Evolutionary conservation across 768 basidiomycete species (phyloP).

Genomic region (Leccinellum rugosiceps): DNA sequence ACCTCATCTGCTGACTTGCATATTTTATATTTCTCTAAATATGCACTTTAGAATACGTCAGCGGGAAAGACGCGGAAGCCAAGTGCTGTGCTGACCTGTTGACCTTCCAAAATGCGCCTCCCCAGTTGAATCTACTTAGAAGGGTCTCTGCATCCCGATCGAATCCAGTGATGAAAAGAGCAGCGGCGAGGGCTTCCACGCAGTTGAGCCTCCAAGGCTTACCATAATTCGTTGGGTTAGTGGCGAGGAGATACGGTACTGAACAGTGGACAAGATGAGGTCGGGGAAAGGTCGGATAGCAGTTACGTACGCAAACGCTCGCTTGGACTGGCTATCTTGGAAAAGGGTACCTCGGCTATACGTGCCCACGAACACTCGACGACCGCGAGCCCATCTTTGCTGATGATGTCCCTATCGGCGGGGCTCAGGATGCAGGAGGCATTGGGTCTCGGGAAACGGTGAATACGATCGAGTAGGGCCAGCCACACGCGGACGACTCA

Average conservation of each 20-base stretch:
- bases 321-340: constrained; percentile 89
- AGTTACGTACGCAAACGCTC: constrained; percentile 76
- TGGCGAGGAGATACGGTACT: constrained; percentile 96
- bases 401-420: constrained; percentile 77
- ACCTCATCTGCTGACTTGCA: constrained; percentile 66
- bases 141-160: constrained; percentile 75
- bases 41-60: constrained; percentile 19
- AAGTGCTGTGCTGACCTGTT: constrained; percentile 52
- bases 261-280: background rate
- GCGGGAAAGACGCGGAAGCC: background rate
- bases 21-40: constrained; percentile 72
- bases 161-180: constrained; percentile 92
- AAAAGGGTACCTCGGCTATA: constrained; percentile 90
- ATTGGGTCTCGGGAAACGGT: constrained; percentile 61
- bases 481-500: constrained; percentile 41
- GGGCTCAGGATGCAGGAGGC: constrained; percentile 77
- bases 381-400: constrained; percentile 81
- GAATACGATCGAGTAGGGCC: background rate
- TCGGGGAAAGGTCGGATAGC: background rate
- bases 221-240: constrained; percentile 97
- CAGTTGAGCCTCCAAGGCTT: constrained; percentile 96
- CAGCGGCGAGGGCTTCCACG: constrained; percentile 90
- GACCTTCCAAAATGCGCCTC: constrained; percentile 79
- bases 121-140: constrained; percentile 87
- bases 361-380: constrained; percentile 99